Evolutionary conservation across 257 asterid species (phyloP).

Genomic region (Jasminum sambac): DNA sequence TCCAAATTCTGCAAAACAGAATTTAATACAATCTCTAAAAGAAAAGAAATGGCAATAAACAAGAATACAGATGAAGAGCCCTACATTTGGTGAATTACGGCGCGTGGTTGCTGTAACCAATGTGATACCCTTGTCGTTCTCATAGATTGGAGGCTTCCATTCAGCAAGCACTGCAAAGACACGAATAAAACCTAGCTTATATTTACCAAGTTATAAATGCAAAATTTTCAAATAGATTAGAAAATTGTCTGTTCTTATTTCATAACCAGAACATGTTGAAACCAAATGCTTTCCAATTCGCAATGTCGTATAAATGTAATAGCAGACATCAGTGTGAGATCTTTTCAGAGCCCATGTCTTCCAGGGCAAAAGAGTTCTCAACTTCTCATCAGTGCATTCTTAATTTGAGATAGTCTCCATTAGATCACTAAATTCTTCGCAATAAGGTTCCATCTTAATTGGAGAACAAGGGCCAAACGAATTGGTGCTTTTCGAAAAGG

Average conservation of each 20-base stretch:
- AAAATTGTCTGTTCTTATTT: slow-evolving; percentile 5
- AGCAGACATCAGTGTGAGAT: neutral
- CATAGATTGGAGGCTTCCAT: slow-evolving; percentile 96
- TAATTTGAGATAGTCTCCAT: neutral
- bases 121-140: slow-evolving; percentile 64
- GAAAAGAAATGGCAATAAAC: neutral
- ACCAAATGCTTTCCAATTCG: neutral
- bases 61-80: slow-evolving; percentile 21
- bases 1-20: slow-evolving; percentile 74
- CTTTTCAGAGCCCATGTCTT: neutral
- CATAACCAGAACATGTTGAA: neutral
- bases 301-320: neutral
- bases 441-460: neutral
- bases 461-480: neutral
- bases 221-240: neutral
- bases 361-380: neutral
- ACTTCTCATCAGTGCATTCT: neutral
- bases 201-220: neutral
- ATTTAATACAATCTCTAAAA: neutral
- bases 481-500: neutral
- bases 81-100: slow-evolving; percentile 94
- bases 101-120: slow-evolving; percentile 94
- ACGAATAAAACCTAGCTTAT: slow-evolving; percentile 19
- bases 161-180: slow-evolving; percentile 75
- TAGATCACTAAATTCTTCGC: neutral